phyloP scores from a whole-genome alignment of 1,284 basidiomycete species.

The Calocybe gambosa region DNA sequence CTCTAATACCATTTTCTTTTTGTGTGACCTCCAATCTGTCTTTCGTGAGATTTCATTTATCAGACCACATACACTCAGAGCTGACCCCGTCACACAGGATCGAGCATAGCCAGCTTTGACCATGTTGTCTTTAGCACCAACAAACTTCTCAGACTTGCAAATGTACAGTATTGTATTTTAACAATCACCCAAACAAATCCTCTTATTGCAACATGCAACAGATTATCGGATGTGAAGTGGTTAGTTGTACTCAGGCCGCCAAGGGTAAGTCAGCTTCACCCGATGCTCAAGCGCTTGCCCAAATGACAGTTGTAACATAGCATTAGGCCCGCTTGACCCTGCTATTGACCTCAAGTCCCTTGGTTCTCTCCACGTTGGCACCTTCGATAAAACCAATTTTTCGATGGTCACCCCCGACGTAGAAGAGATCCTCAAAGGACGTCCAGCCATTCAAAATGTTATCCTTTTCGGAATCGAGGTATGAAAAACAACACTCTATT shows the following conservation, averaged over 20 bases:
- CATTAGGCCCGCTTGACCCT: constrained; percentile 66
- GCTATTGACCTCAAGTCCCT: constrained; percentile 59
- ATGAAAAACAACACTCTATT: constrained; percentile 12
- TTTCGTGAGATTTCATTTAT: constrained; percentile 56
- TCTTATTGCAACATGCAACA: constrained; percentile 20
- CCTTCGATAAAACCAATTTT: constrained; percentile 72
- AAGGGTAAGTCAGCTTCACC: constrained; percentile 41
- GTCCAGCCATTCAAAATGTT: constrained; percentile 47
- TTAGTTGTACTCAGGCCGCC: constrained; percentile 82
- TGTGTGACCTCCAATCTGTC: constrained; percentile 76
- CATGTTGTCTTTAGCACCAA: constrained; percentile 61
- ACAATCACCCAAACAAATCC: not conserved
- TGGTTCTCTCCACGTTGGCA: constrained; percentile 50
- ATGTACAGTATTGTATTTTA: constrained; percentile 34
- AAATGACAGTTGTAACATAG: constrained; percentile 30
- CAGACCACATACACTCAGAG: too few relatives aligned
- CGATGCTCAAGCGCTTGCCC: not conserved
- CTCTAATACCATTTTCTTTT: constrained; percentile 57
- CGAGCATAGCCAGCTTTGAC: constrained; percentile 63
- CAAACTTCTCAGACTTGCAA: constrained; percentile 75
- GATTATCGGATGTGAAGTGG: constrained; percentile 65
- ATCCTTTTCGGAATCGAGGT: constrained; percentile 88
- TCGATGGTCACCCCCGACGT: constrained; percentile 78
- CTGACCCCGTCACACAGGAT: too few relatives aligned
- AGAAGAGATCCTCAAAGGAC: constrained; percentile 42